A percentile compares a stretch with the other conserved stretches of the same genome.
These are phyloP conservation scores for Achlya hypogyna DNA, from an alignment of 352 stramenopile genomes.

Conservation along the genomic window DNA sequence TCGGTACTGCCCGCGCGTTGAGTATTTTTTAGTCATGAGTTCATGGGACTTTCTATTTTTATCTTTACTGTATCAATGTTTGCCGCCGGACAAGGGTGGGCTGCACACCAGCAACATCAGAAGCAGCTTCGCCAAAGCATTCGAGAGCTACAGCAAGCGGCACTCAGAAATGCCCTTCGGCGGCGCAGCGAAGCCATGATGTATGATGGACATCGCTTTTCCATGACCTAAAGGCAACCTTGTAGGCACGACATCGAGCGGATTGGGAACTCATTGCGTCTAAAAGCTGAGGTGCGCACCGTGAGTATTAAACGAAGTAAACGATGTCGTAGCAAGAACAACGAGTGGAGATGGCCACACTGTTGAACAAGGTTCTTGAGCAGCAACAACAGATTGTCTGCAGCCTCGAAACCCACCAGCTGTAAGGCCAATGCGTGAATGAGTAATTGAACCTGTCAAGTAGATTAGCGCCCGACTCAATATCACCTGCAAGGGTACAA, in stretches of 20 bases:
- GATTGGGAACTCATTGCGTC: background rate
- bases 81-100: no score
- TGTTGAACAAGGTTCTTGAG: background rate
- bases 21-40: no score
- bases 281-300: background rate
- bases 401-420: background rate
- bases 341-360: background rate
- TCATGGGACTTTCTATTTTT: no score
- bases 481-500: no score
- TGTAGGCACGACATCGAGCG: background rate
- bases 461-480: no score
- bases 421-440: background rate
- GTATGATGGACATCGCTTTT: background rate
- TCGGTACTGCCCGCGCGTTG: no score
- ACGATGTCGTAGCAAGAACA: background rate
- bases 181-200: background rate
- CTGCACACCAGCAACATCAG: background rate
- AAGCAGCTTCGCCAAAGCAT: background rate
- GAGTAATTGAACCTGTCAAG: no score
- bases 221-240: background rate
- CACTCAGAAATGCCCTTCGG: background rate
- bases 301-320: background rate
- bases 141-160: background rate
- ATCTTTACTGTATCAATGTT: no score
- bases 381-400: background rate